Base-by-base conservation (phyloP, 306 rosid species). In the Luffa aegyptiaca region DNA sequence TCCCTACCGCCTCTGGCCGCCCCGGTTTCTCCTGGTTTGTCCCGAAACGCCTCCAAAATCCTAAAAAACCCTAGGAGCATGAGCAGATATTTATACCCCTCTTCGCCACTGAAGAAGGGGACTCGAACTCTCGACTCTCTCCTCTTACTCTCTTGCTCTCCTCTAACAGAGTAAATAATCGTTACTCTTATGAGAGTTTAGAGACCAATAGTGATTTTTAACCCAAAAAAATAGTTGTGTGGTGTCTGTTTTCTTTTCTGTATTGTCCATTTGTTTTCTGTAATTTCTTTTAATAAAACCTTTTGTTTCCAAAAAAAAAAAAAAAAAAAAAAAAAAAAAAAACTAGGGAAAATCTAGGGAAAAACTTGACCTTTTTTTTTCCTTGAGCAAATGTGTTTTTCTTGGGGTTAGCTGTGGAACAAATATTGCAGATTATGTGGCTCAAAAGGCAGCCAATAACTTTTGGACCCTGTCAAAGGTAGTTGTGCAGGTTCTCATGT, bases 381-480 rank as follows among this genome's bases (percentile, higher is more conserved):
- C 63, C 68, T 85, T 82, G 80, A 88, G 77, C 92, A 92, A 97
- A 84, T 91, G 97, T 65, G 93, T 95, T 86, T 97, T 95, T 80
- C 93, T 95, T 69, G 99, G 97, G 16, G 97, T 87, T 73, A 95
- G 99, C 85, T 95, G 97, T 84, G 99, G 99, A 81, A 97, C 99
- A 73, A 95, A 95, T 85, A 88, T 95, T 88, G 97, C 97, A 44
- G 89, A 95, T 81, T 88, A 88, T 63, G 97, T 95, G 79, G 93
- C 97, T 82, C 92, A 87, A 75, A 95, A 93, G 86, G 93, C 97
- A 70, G 96, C 91, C 42, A 97, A 92, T 88, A 84, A 82, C 97
- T 84, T 80, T 81, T 93, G 85, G 97, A 95, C 80, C 99, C 99
- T 42, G 92, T 95, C 85, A n/a, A 93, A 95, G 87, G 97, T 95